Evolutionary conservation across 306 rosid genomes (phyloP).

Genomic region (Sechiopsis laciniata): DNA sequence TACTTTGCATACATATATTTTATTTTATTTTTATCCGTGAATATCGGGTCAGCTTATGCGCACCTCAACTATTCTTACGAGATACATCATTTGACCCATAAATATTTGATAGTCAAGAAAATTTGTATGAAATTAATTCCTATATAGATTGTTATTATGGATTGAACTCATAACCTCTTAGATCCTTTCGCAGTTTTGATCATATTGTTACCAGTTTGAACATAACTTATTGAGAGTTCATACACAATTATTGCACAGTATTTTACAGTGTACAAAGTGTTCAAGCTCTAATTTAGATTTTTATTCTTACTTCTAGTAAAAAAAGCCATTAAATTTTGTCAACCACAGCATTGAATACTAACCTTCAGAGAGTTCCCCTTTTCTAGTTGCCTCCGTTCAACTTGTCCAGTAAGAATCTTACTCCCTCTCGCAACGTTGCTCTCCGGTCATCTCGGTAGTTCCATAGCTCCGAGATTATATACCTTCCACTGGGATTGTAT

Average conservation of each 20-base stretch:
- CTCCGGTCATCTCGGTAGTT: conserved; percentile 35
- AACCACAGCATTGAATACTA: conserved; percentile 14
- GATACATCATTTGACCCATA: no score
- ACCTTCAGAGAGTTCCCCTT: conserved; percentile 22
- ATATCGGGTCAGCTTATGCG: no score
- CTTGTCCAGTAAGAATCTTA: conserved; percentile 21
- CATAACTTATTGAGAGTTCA: neutral
- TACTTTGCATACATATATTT: no score
- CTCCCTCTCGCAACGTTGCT: conserved; percentile 43
- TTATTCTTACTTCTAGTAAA: neutral
- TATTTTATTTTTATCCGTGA: no score
- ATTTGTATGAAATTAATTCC: no score
- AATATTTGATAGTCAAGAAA: no score
- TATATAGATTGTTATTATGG: no score
- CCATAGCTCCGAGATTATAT: conserved; percentile 49
- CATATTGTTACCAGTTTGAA: neutral
- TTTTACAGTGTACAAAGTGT: neutral
- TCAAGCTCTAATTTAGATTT: neutral
- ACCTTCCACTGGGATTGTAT: conserved; percentile 60
- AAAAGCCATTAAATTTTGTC: neutral
- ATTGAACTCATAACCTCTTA: no score
- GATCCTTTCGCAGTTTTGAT: neutral
- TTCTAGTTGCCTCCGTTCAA: conserved; percentile 17
- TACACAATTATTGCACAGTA: neutral
- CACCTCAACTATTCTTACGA: no score